A percentile compares a stretch with the other conserved stretches of the same genome.
Evolutionary conservation across 2,329 filamentous ascomycete species (phyloP).

Genomic region (Trichoderma koningii): DNA sequence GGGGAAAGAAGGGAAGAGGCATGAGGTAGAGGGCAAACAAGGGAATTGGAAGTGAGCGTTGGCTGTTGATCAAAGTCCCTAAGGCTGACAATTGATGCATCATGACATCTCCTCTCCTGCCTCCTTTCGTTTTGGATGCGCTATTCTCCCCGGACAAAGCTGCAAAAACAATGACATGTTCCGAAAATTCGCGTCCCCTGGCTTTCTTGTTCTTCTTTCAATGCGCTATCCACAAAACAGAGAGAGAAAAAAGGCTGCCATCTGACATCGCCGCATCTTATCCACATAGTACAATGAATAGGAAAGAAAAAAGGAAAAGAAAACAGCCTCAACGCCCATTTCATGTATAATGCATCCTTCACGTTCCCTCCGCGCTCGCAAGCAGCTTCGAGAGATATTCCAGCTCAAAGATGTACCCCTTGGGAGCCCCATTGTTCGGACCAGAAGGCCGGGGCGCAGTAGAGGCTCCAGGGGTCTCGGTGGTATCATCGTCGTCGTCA

Average conservation of each 20-base stretch:
- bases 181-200: conserved; percentile 16
- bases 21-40: conserved; percentile 8
- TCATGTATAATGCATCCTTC: conserved; percentile 9
- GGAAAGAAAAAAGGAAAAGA: not conserved
- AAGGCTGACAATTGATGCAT: conserved; percentile 32
- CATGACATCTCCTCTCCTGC: not conserved
- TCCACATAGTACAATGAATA: not conserved
- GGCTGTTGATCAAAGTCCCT: conserved; percentile 21
- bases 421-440: conserved; percentile 32
- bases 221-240: conserved; percentile 23
- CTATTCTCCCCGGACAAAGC: conserved; percentile 15
- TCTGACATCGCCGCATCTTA: conserved; percentile 16
- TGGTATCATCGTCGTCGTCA: conserved; percentile 26
- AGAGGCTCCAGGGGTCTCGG: conserved; percentile 13
- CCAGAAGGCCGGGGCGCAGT: not conserved
- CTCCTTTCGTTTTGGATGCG: conserved; percentile 30
- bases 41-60: conserved; percentile 24
- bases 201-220: conserved; percentile 21
- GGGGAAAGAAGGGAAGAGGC: not conserved
- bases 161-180: conserved; percentile 20
- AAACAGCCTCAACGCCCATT: conserved; percentile 14
- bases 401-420: conserved; percentile 36
- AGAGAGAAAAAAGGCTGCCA: not conserved
- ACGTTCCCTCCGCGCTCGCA: conserved; percentile 28
- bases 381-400: conserved; percentile 35